A percentile compares a stretch with the other conserved stretches of the same genome.
phyloP scores from a whole-genome alignment of 306 rosid species.

The Dalbergia cochinchinensis region DNA sequence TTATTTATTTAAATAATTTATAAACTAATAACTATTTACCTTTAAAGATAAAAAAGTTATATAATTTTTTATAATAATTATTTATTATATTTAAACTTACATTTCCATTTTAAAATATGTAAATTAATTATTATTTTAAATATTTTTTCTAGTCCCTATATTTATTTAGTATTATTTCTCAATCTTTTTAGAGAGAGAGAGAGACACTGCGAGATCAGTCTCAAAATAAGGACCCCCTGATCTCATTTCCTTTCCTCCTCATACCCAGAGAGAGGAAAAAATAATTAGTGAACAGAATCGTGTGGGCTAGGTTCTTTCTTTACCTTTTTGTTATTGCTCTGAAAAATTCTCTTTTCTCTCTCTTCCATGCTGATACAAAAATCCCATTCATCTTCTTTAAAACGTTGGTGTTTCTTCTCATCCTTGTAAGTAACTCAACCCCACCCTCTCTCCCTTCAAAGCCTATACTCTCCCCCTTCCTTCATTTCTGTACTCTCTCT shows the following conservation, averaged over 20 bases:
- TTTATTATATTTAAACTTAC: no score
- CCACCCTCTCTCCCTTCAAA: conserved; percentile 6
- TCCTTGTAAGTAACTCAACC: conserved; percentile 37
- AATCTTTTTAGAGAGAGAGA: not conserved
- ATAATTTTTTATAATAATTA: no score
- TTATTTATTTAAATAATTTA: no score
- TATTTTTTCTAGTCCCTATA: not conserved
- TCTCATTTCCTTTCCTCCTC: conserved; percentile 43
- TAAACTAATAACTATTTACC: no score
- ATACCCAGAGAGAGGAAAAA: not conserved
- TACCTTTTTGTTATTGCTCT: conserved; percentile 17
- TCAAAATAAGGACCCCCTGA: conserved; percentile 54
- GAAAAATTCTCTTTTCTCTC: not conserved
- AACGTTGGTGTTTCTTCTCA: conserved; percentile 33
- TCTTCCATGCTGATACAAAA: conserved; percentile 12
- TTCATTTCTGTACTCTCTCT: not conserved
- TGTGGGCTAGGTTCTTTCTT: conserved; percentile 45
- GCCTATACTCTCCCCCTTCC: not conserved
- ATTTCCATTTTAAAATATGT: no score
- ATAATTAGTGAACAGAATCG: conserved; percentile 38
- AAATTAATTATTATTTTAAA: no score
- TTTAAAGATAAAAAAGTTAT: no score
- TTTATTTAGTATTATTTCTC: not conserved
- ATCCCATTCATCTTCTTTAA: conserved; percentile 41
- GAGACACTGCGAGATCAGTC: conserved; percentile 39